Percentiles rank a stretch among this genome's conserved stretches.
Conservation (phyloP, 495 filamentous ascomycete species). For the Xylaria castorea region DNA sequence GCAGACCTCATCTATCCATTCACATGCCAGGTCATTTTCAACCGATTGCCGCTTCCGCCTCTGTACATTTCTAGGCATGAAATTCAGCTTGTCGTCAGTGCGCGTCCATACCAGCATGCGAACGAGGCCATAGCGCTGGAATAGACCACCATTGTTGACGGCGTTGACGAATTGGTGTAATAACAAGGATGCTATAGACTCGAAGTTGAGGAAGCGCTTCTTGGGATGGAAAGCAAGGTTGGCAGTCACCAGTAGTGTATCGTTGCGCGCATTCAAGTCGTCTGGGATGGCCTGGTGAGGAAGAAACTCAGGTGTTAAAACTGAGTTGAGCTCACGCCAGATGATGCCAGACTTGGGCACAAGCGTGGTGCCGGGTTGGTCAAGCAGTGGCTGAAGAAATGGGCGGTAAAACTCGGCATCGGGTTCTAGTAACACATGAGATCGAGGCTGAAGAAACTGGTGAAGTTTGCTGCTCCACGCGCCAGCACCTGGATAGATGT, state of each 20-base stretch:
- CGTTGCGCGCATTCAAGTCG: slow-evolving; percentile 55
- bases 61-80: slow-evolving; percentile 58
- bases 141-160: slow-evolving; percentile 50
- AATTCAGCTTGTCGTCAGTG: slow-evolving; percentile 57
- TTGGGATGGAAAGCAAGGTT: slow-evolving; percentile 58
- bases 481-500: slow-evolving; percentile 80
- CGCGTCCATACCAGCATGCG: slow-evolving; percentile 71
- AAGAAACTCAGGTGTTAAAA: slow-evolving; percentile 54
- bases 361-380: slow-evolving; percentile 60
- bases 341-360: slow-evolving; percentile 55
- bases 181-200: slow-evolving; percentile 51
- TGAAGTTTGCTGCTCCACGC: slow-evolving; percentile 79
- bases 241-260: slow-evolving; percentile 70
- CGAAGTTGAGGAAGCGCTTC: slow-evolving; percentile 42
- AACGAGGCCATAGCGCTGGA: slow-evolving; percentile 71
- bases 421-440: slow-evolving; percentile 81
- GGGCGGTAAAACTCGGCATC: slow-evolving; percentile 58
- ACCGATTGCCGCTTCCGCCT: slow-evolving; percentile 61
- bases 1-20: slow-evolving; percentile 54
- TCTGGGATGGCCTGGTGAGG: slow-evolving; percentile 55
- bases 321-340: slow-evolving; percentile 56
- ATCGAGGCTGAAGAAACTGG: slow-evolving; percentile 73
- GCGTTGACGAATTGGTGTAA: slow-evolving; percentile 56
- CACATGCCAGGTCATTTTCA: slow-evolving; percentile 61
- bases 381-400: slow-evolving; percentile 67